phyloP scores from a whole-genome alignment of 306 rosid genomes.

The Calophaca sinica region DNA sequence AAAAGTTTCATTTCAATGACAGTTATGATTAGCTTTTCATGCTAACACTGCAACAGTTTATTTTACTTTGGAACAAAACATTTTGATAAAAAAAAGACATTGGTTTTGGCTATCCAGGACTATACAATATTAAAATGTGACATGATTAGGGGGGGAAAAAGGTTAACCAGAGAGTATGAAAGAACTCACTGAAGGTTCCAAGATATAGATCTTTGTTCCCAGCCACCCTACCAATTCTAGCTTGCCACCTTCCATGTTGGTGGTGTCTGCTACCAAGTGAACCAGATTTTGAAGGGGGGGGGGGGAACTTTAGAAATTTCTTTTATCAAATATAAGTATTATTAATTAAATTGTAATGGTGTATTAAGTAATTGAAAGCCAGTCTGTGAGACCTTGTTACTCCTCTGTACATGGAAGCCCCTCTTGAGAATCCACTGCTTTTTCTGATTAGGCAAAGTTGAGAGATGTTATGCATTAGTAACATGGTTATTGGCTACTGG shows the following conservation, averaged over 20 bases:
- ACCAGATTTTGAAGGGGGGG: constrained; percentile 18
- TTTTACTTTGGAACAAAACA: neutral
- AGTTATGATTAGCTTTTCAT: constrained; percentile 29
- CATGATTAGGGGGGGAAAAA: constrained; percentile 19
- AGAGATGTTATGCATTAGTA: neutral
- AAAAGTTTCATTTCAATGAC: constrained; percentile 37
- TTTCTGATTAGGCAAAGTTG: constrained; percentile 57
- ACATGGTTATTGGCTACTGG: neutral
- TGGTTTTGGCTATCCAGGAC: neutral
- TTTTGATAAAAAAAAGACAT: neutral
- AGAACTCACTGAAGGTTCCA: constrained; percentile 86
- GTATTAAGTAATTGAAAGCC: constrained; percentile 30
- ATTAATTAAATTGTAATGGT: constrained; percentile 13
- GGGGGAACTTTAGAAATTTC: neutral
- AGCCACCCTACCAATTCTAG: constrained; percentile 93
- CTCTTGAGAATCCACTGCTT: constrained; percentile 96
- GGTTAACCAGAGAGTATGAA: constrained; percentile 1
- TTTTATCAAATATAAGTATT: constrained; percentile 1
- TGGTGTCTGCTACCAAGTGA: constrained; percentile 73
- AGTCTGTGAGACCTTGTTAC: constrained; percentile 78
- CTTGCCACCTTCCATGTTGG: constrained; percentile 99
- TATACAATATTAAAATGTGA: constrained; percentile 35
- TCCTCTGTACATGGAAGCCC: constrained; percentile 92
- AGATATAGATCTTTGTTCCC: constrained; percentile 96
- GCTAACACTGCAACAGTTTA: no score